Percentiles rank a stretch among this genome's conserved stretches.
These are phyloP conservation scores for Metschnikowia lochheadii DNA, from an alignment of 805 yeast genomes.

Conservation along the genomic window DNA sequence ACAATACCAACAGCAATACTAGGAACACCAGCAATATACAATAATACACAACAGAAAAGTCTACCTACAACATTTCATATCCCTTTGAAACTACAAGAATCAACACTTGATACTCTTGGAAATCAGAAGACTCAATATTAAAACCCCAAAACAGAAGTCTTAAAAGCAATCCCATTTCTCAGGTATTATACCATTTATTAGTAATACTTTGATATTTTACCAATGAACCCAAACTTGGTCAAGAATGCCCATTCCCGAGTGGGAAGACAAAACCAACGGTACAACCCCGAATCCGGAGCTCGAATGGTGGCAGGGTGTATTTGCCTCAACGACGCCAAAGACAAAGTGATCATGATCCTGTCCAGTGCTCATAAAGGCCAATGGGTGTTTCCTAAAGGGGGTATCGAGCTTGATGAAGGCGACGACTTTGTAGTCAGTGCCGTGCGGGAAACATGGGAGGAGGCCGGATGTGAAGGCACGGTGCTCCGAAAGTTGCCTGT, in stretches of 20 bases:
- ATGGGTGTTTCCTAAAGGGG: conserved; percentile 96
- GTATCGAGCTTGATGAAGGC: conserved; percentile 80
- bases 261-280: conserved; percentile 58
- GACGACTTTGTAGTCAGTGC: conserved; percentile 53
- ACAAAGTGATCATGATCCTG: conserved; percentile 71
- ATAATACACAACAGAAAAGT: too few species aligned
- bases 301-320: conserved; percentile 93
- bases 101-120: too few species aligned
- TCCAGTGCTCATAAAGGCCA: conserved; percentile 63
- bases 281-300: conserved; percentile 62
- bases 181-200: too few species aligned
- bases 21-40: too few species aligned
- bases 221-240: conserved; percentile 1
- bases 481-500: conserved; percentile 55
- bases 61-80: too few species aligned
- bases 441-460: conserved; percentile 94
- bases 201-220: neutral
- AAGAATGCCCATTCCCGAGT: conserved; percentile 31
- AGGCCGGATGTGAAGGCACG: conserved; percentile 81
- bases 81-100: too few species aligned
- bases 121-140: too few species aligned
- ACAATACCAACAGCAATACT: too few species aligned
- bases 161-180: too few species aligned
- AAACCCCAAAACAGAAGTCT: too few species aligned
- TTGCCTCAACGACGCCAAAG: conserved; percentile 53